phyloP scores from a whole-genome alignment of 164 flowering plant genomes.

The Tetrastigma voinierianum region DNA sequence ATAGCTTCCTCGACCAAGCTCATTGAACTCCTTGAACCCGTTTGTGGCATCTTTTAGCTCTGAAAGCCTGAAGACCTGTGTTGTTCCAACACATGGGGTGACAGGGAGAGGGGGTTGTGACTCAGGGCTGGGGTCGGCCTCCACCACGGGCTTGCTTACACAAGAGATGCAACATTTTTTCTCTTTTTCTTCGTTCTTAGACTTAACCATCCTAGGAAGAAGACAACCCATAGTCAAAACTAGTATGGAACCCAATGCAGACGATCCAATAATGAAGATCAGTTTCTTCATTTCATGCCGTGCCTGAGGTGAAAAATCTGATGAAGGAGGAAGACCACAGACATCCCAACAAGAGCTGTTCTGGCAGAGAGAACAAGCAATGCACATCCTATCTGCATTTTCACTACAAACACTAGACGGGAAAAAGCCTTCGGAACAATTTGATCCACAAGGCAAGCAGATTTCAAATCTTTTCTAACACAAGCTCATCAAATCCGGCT shows the following conservation, averaged over 20 bases:
- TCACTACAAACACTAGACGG: slow-evolving; percentile 64
- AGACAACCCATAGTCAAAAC: slow-evolving; percentile 49
- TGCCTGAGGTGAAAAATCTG: slow-evolving; percentile 23
- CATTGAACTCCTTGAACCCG: slow-evolving; percentile 93
- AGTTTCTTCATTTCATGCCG: slow-evolving; percentile 30
- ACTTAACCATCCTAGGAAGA: slow-evolving; percentile 36
- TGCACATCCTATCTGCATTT: slow-evolving; percentile 76
- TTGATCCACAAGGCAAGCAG: slow-evolving; percentile 75
- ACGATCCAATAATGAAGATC: slow-evolving; percentile 45
- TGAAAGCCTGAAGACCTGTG: slow-evolving; percentile 82
- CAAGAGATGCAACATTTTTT: slow-evolving; percentile 44
- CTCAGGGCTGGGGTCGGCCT: slow-evolving; percentile 29
- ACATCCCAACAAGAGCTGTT: slow-evolving; percentile 74
- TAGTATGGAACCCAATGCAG: slow-evolving; percentile 39
- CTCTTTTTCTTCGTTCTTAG: slow-evolving; percentile 29
- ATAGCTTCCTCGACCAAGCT: slow-evolving; percentile 89
- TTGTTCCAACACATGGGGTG: slow-evolving; percentile 39
- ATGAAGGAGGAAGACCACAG: slow-evolving; percentile 44
- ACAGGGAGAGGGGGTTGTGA: slow-evolving; percentile 28
- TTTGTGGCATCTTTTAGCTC: slow-evolving; percentile 90
- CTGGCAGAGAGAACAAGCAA: slow-evolving; percentile 86
- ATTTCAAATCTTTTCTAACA: slow-evolving; percentile 60
- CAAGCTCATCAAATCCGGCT: slow-evolving; percentile 66
- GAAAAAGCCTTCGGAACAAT: slow-evolving; percentile 68
- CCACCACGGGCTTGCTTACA: slow-evolving; percentile 42